Percentiles rank a stretch among this genome's conserved stretches.
phyloP scores from a whole-genome alignment of 805 yeast genomes.

The Candida dajiaensis region DNA sequence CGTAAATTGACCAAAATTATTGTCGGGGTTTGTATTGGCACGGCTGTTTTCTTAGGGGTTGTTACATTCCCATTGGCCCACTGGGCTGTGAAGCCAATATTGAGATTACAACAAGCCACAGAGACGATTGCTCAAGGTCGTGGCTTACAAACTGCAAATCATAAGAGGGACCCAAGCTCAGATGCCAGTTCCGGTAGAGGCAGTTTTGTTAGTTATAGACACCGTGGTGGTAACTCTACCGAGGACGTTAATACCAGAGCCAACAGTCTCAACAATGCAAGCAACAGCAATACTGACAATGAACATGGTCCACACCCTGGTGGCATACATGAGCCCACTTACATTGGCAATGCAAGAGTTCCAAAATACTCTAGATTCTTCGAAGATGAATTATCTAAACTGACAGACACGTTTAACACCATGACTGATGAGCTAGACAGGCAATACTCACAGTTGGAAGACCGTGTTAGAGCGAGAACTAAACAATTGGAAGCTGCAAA shows the following conservation, averaged over 20 bases:
- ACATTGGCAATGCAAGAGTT: constrained; percentile 33
- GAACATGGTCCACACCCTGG: constrained; percentile 5
- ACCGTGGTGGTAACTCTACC: not conserved
- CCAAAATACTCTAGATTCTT: constrained; percentile 47
- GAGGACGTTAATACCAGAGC: not conserved
- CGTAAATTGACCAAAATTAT: constrained; percentile 59
- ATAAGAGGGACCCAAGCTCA: constrained; percentile 8
- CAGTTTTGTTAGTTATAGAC: constrained; percentile 3
- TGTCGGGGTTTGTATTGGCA: constrained; percentile 71
- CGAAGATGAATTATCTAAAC: constrained; percentile 80
- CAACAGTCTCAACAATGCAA: not conserved
- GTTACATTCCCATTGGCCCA: constrained; percentile 81
- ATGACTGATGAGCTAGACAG: constrained; percentile 85
- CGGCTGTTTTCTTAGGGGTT: constrained; percentile 66
- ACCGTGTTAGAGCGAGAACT: constrained; percentile 80
- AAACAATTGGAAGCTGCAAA: constrained; percentile 85
- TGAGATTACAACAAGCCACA: constrained; percentile 74
- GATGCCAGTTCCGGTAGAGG: constrained; percentile 7
- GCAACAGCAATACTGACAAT: not conserved
- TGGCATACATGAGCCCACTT: constrained; percentile 22
- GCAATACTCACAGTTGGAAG: constrained; percentile 82
- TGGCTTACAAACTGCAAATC: constrained; percentile 26
- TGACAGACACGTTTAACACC: constrained; percentile 82
- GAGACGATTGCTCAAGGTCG: constrained; percentile 44
- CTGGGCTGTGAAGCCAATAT: constrained; percentile 79